Conservation (phyloP, 768 basidiomycete species). For the Cystofilobasidium bisporidii region DNA sequence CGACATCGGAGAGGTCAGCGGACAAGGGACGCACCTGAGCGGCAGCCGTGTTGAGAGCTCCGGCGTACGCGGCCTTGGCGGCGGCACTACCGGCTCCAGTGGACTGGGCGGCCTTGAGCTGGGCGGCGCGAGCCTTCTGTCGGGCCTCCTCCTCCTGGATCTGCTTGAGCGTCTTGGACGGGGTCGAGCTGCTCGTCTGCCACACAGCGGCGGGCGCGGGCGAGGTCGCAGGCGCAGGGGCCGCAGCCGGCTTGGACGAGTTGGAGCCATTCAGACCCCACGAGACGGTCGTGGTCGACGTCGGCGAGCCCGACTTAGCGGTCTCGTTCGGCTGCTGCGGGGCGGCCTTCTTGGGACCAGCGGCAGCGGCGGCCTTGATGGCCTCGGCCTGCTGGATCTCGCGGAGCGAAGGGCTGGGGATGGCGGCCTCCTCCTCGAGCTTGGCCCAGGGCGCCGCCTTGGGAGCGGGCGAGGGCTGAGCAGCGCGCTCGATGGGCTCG, state of each 20-base stretch:
- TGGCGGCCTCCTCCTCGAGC: slow-evolving; percentile 51
- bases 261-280: slow-evolving; percentile 46
- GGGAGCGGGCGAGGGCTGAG: slow-evolving; percentile 10
- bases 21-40: slow-evolving; percentile 25
- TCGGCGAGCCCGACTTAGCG: slow-evolving; percentile 30
- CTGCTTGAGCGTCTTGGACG: slow-evolving; percentile 85
- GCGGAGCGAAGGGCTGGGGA: slow-evolving; percentile 57
- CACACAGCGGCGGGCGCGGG: slow-evolving; percentile 31
- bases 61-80: slow-evolving; percentile 31
- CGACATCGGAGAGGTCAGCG: no score
- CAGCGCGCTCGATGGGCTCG: slow-evolving; percentile 9
- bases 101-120: slow-evolving; percentile 31
- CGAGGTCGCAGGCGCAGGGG: slow-evolving; percentile 42
- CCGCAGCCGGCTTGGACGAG: slow-evolving; percentile 62
- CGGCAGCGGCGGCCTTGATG: slow-evolving; percentile 64
- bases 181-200: slow-evolving; percentile 43
- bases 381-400: slow-evolving; percentile 93
- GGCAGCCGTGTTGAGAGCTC: slow-evolving; percentile 44
- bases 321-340: slow-evolving; percentile 38
- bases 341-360: slow-evolving; percentile 57
- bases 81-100: slow-evolving; percentile 19
- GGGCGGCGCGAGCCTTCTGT: slow-evolving; percentile 55
- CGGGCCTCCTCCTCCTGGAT: slow-evolving; percentile 96
- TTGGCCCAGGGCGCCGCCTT: slow-evolving; percentile 42
- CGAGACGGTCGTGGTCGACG: slow-evolving; percentile 50